A percentile compares a stretch with the other conserved stretches of the same genome.
These are phyloP conservation scores for Primulina eburnea DNA, from an alignment of 257 asterid genomes.

Conservation along the genomic window DNA sequence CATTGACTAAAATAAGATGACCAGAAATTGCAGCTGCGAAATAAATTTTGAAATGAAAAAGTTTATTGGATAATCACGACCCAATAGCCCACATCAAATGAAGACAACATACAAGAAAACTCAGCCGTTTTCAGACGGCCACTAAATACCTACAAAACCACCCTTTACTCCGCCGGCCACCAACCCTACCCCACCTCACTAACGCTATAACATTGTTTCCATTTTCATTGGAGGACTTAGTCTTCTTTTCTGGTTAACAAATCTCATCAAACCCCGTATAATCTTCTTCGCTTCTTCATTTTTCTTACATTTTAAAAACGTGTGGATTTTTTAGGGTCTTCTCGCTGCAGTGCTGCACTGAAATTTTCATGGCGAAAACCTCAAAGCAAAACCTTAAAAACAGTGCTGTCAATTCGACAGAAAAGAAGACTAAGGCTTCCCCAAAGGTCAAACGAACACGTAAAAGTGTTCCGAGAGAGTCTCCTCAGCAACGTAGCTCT, in stretches of 20 bases:
- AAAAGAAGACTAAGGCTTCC: background rate
- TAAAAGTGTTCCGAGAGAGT: constrained; percentile 66
- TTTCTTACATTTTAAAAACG: background rate
- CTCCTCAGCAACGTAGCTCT: constrained; percentile 89
- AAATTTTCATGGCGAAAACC: constrained; percentile 61
- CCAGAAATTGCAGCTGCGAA: constrained; percentile 41
- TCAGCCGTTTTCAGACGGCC: constrained; percentile 52
- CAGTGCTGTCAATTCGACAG: background rate
- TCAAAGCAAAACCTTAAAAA: constrained; percentile 38
- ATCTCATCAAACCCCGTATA: constrained; percentile 10
- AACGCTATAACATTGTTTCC: background rate
- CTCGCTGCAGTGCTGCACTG: no score
- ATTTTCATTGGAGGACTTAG: constrained; percentile 15
- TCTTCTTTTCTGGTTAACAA: constrained; percentile 10
- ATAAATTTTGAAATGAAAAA: constrained; percentile 34
- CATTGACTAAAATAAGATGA: constrained; percentile 18
- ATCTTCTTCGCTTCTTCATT: background rate
- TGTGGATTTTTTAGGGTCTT: background rate
- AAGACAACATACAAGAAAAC: constrained; percentile 15
- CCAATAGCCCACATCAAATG: constrained; percentile 26
- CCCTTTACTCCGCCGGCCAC: constrained; percentile 34
- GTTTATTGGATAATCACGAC: constrained; percentile 22
- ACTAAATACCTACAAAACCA: constrained; percentile 21
- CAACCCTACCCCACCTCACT: constrained; percentile 22
- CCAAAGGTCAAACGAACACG: constrained; percentile 51